Evolutionary conservation across 78 protist species (phyloP).

Genomic region (Anaeramoeba ignava): DNA sequence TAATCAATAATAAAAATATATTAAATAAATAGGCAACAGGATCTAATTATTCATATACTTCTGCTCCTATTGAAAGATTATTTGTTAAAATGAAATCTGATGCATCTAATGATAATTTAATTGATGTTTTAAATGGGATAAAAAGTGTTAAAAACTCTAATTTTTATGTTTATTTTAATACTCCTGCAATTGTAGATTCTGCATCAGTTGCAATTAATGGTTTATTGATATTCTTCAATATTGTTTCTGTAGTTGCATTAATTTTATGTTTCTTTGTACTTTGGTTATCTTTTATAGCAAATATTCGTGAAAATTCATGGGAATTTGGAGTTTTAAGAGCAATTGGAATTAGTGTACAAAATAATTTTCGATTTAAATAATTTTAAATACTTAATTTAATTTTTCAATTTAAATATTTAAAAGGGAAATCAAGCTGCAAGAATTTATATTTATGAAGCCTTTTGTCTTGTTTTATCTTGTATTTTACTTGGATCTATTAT

Average conservation of each 20-base stretch:
- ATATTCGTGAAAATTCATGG: conserved; percentile 74
- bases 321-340: conserved; percentile 77
- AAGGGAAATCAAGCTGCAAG: conserved; percentile 26
- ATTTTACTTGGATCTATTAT: conserved; percentile 24
- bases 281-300: conserved; percentile 68
- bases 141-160: background rate
- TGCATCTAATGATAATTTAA: no score
- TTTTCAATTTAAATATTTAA: no score
- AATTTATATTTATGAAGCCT: conserved; percentile 62
- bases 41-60: no score
- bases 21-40: no score
- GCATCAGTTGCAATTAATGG: conserved; percentile 10
- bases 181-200: background rate
- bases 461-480: conserved; percentile 27
- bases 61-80: no score
- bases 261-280: conserved; percentile 66
- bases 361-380: background rate
- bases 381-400: no score
- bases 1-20: no score
- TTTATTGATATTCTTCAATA: conserved; percentile 20
- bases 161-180: background rate
- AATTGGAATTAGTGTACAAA: conserved; percentile 43
- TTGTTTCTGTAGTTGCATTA: conserved; percentile 37
- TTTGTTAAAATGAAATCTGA: no score
- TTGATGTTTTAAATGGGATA: background rate